A percentile compares a stretch with the other conserved stretches of the same genome.
Evolutionary conservation across 2,329 filamentous ascomycete species (phyloP).

Genomic region (Colletotrichum cuscutae): DNA sequence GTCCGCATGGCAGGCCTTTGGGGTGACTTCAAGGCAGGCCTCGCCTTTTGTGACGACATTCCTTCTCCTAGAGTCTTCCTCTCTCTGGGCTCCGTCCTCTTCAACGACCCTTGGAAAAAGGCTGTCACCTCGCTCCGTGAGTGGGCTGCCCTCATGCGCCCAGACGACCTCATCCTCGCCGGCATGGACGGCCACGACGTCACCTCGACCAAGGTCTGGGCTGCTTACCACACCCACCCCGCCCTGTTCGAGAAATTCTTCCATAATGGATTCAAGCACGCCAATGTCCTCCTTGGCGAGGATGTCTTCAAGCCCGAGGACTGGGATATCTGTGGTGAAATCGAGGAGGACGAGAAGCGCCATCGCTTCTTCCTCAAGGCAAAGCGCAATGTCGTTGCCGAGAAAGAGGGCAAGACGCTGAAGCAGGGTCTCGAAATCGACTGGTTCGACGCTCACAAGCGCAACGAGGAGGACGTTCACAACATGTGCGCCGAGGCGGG

Average conservation of each 20-base stretch:
- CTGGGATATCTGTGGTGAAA: slow-evolving; percentile 49
- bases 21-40: slow-evolving; percentile 51
- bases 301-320: slow-evolving; percentile 48
- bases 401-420: slow-evolving; percentile 40
- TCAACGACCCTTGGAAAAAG: slow-evolving; percentile 51
- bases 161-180: slow-evolving; percentile 48
- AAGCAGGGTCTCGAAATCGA: slow-evolving; percentile 48
- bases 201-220: slow-evolving; percentile 51
- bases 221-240: slow-evolving; percentile 50
- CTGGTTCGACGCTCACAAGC: slow-evolving; percentile 57
- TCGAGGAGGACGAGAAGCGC: slow-evolving; percentile 48
- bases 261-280: slow-evolving; percentile 50
- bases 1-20: slow-evolving; percentile 51
- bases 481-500: slow-evolving; percentile 52
- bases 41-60: slow-evolving; percentile 44
- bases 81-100: slow-evolving; percentile 54
- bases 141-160: slow-evolving; percentile 49
- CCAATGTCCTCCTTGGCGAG: slow-evolving; percentile 48
- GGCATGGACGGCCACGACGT: slow-evolving; percentile 54
- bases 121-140: slow-evolving; percentile 47
- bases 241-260: slow-evolving; percentile 51
- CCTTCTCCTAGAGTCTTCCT: slow-evolving; percentile 49
- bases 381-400: slow-evolving; percentile 44
- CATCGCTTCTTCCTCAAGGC: slow-evolving; percentile 53
- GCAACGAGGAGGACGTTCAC: slow-evolving; percentile 47